phyloP scores from a whole-genome alignment of 2,329 filamentous ascomycete species.

The Sporothrix phasma region DNA sequence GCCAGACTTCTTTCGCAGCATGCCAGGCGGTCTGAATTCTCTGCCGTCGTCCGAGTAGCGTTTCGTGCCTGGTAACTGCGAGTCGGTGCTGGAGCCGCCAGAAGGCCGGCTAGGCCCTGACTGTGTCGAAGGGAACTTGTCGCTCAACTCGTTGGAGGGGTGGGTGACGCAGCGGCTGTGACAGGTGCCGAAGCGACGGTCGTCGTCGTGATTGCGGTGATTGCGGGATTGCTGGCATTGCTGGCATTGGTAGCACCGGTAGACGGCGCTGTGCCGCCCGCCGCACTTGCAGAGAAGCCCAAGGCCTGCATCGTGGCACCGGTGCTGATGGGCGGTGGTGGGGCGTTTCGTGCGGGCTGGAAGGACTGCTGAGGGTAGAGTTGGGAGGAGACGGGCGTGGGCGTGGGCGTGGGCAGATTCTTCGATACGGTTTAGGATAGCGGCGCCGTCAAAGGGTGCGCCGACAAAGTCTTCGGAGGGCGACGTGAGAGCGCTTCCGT shows the following conservation, averaged over 20 bases:
- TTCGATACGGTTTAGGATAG: conserved; percentile 52
- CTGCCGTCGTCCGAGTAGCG: conserved; percentile 70
- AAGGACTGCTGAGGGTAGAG: conserved; percentile 18
- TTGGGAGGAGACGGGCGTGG: conserved; percentile 3
- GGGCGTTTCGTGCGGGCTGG: conserved; percentile 30
- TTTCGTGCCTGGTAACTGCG: conserved; percentile 48
- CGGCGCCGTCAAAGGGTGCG: conserved; percentile 54
- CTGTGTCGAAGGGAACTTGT: conserved; percentile 32
- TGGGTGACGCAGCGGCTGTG: conserved; percentile 15
- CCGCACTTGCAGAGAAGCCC: conserved; percentile 42
- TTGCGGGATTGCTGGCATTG: conserved; percentile 1
- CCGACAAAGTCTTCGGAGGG: conserved; percentile 52
- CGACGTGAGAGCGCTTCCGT: conserved; percentile 33
- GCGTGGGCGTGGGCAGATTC: conserved; percentile 32
- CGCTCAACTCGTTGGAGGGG: conserved; percentile 31
- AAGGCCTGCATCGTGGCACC: conserved; percentile 53
- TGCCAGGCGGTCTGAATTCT: conserved; percentile 46
- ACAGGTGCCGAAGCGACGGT: conserved; percentile 12
- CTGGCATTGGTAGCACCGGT: conserved; percentile 15
- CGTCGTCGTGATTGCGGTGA: conserved; percentile 4
- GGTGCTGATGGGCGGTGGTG: conserved; percentile 40
- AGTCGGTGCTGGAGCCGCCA: conserved; percentile 27
- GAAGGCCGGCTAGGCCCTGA: conserved; percentile 21
- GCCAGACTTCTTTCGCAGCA: conserved; percentile 73
- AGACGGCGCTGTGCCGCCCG: background rate